phyloP scores from a whole-genome alignment of 768 basidiomycete species.

The Suillus bovinus region DNA sequence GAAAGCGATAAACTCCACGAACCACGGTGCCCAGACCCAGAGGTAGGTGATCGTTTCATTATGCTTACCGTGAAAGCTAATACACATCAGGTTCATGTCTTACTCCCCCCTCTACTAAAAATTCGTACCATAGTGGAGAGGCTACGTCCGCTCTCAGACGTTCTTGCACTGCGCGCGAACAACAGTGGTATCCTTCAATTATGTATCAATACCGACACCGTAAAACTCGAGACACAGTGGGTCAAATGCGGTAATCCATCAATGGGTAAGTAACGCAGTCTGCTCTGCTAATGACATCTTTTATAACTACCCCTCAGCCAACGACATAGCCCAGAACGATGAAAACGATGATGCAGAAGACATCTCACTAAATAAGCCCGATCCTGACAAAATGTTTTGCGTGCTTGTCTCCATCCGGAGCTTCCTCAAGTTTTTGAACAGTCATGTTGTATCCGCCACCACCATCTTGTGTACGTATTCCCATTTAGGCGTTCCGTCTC shows the following conservation, averaged over 20 bases:
- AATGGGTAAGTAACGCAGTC: conserved; percentile 37
- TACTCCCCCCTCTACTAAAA: conserved; percentile 73
- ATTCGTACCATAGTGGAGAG: conserved; percentile 80
- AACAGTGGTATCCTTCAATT: conserved; percentile 54
- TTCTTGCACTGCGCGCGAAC: conserved; percentile 70
- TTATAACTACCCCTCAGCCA: conserved; percentile 6
- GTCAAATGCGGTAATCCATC: conserved; percentile 65
- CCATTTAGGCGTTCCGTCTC: background rate
- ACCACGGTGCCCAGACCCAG: conserved; percentile 84
- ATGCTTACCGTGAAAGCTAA: background rate
- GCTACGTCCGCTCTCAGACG: conserved; percentile 66
- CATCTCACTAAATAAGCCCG: conserved; percentile 39
- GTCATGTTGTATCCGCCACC: conserved; percentile 77
- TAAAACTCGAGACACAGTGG: conserved; percentile 84
- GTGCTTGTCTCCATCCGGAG: conserved; percentile 72
- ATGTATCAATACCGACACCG: conserved; percentile 65
- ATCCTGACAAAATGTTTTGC: conserved; percentile 59
- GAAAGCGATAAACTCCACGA: conserved; percentile 75
- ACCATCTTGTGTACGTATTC: conserved; percentile 78
- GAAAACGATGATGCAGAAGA: conserved; percentile 32
- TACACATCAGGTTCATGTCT: conserved; percentile 62
- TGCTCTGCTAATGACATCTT: background rate
- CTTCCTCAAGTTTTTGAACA: conserved; percentile 79
- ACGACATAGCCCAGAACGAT: conserved; percentile 24
- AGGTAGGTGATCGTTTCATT: conserved; percentile 48